A percentile compares a stretch with the other conserved stretches of the same genome.
These are phyloP conservation scores for Brettanomyces naardenensis DNA, from an alignment of 805 yeast species.

Conservation along the genomic window DNA sequence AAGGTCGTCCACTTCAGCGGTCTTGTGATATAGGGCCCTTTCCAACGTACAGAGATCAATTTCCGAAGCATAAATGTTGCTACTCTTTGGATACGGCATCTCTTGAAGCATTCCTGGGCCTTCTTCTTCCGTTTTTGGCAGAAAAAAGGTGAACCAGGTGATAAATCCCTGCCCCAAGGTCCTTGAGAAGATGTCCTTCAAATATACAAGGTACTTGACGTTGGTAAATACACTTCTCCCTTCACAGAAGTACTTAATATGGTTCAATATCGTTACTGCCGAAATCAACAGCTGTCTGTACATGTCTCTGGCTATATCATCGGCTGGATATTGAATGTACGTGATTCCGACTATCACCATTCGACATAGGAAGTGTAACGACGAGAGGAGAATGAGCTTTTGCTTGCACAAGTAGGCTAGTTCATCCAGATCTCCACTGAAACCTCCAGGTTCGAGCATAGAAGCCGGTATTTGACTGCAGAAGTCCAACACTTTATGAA, in stretches of 20 bases:
- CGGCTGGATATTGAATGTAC: not conserved
- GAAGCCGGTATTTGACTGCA: not conserved
- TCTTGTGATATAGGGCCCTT: not conserved
- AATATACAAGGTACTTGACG: not conserved
- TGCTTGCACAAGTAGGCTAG: not conserved
- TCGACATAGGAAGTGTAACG: not conserved
- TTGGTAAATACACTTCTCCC: not conserved
- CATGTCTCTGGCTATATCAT: not conserved
- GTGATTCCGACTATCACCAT: not conserved
- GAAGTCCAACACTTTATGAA: slow-evolving; percentile 1
- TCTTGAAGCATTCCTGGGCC: not conserved
- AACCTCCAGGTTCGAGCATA: not conserved
- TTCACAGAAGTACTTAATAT: slow-evolving; percentile 3
- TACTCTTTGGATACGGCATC: not conserved
- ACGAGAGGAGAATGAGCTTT: not conserved
- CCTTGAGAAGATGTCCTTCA: slow-evolving; percentile 1
- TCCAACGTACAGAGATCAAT: not conserved
- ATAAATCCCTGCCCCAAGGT: not conserved
- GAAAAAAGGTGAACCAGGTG: not conserved
- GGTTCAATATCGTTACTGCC: slow-evolving; percentile 7
- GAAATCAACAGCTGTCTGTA: not conserved
- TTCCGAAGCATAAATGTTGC: not conserved
- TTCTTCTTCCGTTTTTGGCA: not conserved
- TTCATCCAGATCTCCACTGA: not conserved
- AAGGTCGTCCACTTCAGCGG: not conserved